Percentiles rank a stretch among this genome's conserved stretches.
phyloP scores from a whole-genome alignment of 441 rosid genomes.

The Kokia cookei region DNA sequence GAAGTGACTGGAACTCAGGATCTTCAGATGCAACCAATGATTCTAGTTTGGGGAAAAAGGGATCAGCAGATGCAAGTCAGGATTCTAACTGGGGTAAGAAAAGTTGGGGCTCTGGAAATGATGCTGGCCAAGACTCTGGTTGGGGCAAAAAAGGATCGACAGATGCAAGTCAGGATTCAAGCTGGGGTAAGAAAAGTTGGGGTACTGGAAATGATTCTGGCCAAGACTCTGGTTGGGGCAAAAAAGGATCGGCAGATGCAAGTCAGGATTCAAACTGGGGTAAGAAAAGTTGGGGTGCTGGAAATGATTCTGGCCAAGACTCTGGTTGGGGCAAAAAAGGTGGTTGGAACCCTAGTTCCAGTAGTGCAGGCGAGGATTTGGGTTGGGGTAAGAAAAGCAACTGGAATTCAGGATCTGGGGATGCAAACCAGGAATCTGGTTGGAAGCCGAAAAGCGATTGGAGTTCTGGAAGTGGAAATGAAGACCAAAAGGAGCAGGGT shows the following conservation, averaged over 20 bases:
- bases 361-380: not conserved
- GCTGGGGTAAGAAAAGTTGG: slow-evolving; percentile 14
- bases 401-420: not conserved
- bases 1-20: slow-evolving; percentile 4
- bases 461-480: slow-evolving; percentile 25
- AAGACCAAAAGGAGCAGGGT: slow-evolving; percentile 20
- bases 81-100: slow-evolving; percentile 18
- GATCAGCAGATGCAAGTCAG: not conserved
- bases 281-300: slow-evolving; percentile 8
- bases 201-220: slow-evolving; percentile 16
- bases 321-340: slow-evolving; percentile 19
- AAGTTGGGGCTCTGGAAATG: not conserved
- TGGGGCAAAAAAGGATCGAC: slow-evolving; percentile 14
- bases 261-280: slow-evolving; percentile 12
- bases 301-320: slow-evolving; percentile 9
- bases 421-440: not conserved
- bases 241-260: not conserved
- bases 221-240: not conserved
- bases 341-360: slow-evolving; percentile 9
- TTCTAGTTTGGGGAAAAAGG: slow-evolving; percentile 18
- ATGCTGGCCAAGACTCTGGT: slow-evolving; percentile 14
- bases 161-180: not conserved
- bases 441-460: slow-evolving; percentile 6
- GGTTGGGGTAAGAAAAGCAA: not conserved
- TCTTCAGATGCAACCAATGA: slow-evolving; percentile 4